Percentiles rank a stretch among this genome's conserved stretches.
Conservation (phyloP, 305 asterid genomes). For the Fraxinus xanthoxyloides region DNA sequence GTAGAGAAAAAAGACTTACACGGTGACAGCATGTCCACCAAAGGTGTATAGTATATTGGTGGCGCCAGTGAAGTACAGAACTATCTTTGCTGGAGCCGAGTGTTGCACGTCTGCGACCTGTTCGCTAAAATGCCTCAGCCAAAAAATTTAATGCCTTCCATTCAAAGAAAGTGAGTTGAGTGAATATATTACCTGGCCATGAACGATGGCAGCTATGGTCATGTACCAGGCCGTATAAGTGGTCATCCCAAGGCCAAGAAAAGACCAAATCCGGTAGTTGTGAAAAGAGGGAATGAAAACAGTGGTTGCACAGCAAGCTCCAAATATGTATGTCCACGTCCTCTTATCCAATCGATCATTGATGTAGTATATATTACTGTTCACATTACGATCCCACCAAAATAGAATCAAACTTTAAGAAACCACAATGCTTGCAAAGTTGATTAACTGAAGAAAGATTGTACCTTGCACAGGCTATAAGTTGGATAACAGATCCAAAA, state of each 20-base stretch:
- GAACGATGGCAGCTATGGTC: conserved; percentile 61
- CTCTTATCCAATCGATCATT: conserved; percentile 93
- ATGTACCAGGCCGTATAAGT: conserved; percentile 95
- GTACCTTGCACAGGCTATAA: conserved; percentile 59
- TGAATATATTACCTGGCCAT: conserved; percentile 69
- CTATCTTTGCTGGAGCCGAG: conserved; percentile 66
- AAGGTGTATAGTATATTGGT: conserved; percentile 89
- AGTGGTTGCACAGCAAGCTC: conserved; percentile 95
- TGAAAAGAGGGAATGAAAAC: conserved; percentile 93
- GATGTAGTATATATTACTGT: conserved; percentile 84
- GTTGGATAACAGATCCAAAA: conserved; percentile 55
- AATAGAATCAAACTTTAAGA: conserved; percentile 5
- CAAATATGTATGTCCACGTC: conserved; percentile 97
- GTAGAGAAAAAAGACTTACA: conserved; percentile 40
- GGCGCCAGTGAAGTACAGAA: conserved; percentile 89
- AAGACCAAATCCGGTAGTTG: conserved; percentile 82
- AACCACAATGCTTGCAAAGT: not conserved
- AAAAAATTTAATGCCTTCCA: not conserved
- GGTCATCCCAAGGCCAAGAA: conserved; percentile 90
- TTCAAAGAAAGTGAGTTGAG: not conserved
- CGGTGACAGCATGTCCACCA: conserved; percentile 98
- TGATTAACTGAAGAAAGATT: not conserved
- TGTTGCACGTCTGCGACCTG: conserved; percentile 70
- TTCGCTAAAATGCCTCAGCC: not conserved
- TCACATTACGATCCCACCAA: not conserved